Conservation (phyloP, 805 yeast species). For the Barnettozyma populi region DNA sequence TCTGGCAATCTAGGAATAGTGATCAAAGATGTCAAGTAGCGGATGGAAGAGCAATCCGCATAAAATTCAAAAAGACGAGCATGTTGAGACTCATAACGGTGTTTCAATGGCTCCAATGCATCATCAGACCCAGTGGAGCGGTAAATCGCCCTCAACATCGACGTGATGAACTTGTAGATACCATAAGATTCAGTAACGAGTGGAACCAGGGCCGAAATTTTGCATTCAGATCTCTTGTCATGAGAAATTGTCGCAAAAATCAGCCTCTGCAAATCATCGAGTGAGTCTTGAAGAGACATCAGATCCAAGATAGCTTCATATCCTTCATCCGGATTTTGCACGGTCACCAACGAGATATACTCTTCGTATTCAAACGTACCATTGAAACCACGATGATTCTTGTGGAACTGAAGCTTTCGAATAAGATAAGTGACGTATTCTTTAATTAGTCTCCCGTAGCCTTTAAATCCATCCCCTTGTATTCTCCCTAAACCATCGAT, state of each 20-base stretch:
- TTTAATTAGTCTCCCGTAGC: constrained; percentile 67
- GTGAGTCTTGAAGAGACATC: constrained; percentile 77
- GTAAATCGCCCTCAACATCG: constrained; percentile 88
- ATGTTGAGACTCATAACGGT: constrained; percentile 57
- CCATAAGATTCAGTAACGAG: constrained; percentile 90
- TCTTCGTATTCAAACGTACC: constrained; percentile 97
- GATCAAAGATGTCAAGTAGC: constrained; percentile 73
- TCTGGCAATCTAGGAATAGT: constrained; percentile 58
- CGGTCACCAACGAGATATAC: constrained; percentile 79
- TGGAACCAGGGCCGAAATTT: constrained; percentile 83
- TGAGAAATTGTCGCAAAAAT: constrained; percentile 67
- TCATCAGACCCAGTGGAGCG: constrained; percentile 68
- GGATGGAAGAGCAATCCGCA: constrained; percentile 83
- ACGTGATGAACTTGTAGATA: constrained; percentile 79
- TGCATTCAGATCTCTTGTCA: constrained; percentile 62
- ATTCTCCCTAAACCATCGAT: constrained; percentile 62
- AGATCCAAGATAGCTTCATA: constrained; percentile 83
- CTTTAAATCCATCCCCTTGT: constrained; percentile 35
- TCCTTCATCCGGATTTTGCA: constrained; percentile 93
- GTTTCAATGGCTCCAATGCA: constrained; percentile 68
- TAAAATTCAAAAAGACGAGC: constrained; percentile 72
- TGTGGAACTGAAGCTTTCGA: constrained; percentile 76
- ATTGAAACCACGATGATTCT: constrained; percentile 80
- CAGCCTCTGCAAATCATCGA: constrained; percentile 71
- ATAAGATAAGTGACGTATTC: constrained; percentile 71